phyloP scores from a whole-genome alignment of 2,329 filamentous ascomycete species.

The Delphinella strobiligena region DNA sequence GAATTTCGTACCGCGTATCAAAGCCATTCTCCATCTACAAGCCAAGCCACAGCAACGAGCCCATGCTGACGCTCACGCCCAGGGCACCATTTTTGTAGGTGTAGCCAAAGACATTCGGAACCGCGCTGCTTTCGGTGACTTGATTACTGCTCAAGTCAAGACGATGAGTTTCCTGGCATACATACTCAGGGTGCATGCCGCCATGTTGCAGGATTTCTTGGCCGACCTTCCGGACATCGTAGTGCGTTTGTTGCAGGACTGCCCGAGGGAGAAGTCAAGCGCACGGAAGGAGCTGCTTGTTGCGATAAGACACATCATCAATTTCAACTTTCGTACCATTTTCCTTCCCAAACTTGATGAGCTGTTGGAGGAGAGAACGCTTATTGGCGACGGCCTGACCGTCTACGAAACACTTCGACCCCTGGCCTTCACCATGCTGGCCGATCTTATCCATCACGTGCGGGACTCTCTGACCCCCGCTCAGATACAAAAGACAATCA shows the following conservation, averaged over 20 bases:
- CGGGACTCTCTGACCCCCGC: conserved; percentile 76
- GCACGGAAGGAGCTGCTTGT: conserved; percentile 91
- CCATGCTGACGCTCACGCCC: conserved; percentile 69
- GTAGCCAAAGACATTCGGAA: conserved; percentile 92
- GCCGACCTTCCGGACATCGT: conserved; percentile 77
- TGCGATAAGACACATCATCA: conserved; percentile 95
- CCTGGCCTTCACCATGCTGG: conserved; percentile 94
- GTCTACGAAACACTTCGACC: conserved; percentile 95
- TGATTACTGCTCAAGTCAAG: conserved; percentile 96
- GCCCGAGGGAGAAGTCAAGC: conserved; percentile 84
- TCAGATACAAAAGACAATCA: conserved; percentile 89
- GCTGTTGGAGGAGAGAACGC: conserved; percentile 79
- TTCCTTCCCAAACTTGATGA: conserved; percentile 93
- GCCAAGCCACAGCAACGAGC: conserved; percentile 89
- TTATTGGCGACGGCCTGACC: conserved; percentile 91
- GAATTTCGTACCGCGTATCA: conserved; percentile 86
- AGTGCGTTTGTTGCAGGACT: conserved; percentile 83
- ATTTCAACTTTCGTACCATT: conserved; percentile 94
- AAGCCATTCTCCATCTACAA: conserved; percentile 75
- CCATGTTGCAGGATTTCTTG: conserved; percentile 78
- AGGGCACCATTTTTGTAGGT: conserved; percentile 76
- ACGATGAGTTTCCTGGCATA: conserved; percentile 99
- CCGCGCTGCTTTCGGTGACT: conserved; percentile 86
- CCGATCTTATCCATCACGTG: conserved; percentile 94
- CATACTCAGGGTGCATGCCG: conserved; percentile 74